phyloP scores from a whole-genome alignment of 257 asterid genomes.

The Solanum medicagineum region DNA sequence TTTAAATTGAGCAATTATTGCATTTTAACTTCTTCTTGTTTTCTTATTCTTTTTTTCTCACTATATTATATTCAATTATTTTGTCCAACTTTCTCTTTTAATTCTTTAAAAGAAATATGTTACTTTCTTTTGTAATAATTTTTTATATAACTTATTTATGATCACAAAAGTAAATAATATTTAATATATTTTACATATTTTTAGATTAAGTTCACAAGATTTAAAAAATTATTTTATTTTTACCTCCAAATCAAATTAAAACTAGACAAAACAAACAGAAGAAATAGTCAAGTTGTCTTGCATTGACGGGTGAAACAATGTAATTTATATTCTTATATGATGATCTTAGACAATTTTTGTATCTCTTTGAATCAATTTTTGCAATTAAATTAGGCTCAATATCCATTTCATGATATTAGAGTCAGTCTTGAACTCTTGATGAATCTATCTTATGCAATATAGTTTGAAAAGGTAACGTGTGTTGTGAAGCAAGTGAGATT shows the following conservation, averaged over 20 bases:
- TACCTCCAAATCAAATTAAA: not conserved
- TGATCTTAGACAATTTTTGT: not conserved
- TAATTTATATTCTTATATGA: not conserved
- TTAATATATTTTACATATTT: not conserved
- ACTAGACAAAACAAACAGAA: not conserved
- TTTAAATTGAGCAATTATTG: not conserved
- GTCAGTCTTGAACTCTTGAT: not conserved
- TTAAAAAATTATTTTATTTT: not conserved
- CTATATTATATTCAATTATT: not conserved
- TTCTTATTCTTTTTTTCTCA: not conserved
- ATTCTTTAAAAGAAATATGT: not conserved
- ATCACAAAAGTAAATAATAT: not conserved
- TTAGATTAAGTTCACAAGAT: not conserved
- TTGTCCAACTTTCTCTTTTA: not conserved
- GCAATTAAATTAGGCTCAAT: not conserved
- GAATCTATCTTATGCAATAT: not conserved
- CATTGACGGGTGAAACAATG: not conserved
- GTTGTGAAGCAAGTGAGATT: not conserved
- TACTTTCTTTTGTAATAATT: not conserved
- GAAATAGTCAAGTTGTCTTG: accelerated
- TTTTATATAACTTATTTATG: not conserved
- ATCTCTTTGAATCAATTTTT: not conserved
- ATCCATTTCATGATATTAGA: not conserved
- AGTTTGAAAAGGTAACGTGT: not conserved
- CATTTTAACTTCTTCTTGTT: not conserved